phyloP scores from a whole-genome alignment of 1,284 basidiomycete species.

The Malassezia arunalokei region DNA sequence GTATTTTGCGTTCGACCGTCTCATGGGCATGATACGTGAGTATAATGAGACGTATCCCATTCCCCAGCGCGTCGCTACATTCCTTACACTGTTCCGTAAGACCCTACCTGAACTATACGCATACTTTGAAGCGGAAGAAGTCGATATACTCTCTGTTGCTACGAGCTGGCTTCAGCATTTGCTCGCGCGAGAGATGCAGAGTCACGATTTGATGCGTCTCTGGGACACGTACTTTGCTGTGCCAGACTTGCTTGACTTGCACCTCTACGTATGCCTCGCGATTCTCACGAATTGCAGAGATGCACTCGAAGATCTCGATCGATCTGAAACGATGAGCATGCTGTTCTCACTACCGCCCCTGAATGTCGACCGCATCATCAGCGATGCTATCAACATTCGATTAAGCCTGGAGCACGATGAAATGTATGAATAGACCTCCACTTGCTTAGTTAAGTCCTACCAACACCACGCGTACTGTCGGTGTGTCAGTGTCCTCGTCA shows the following conservation, averaged over 20 bases:
- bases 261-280: slow-evolving; percentile 45
- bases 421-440: slow-evolving; percentile 5
- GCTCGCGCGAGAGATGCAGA: slow-evolving; percentile 40
- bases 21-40: slow-evolving; percentile 33
- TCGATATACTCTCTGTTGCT: slow-evolving; percentile 40
- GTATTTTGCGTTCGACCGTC: slow-evolving; percentile 45
- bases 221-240: slow-evolving; percentile 46
- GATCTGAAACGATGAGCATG: slow-evolving; percentile 44
- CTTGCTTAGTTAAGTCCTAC: background rate
- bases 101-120: slow-evolving; percentile 44
- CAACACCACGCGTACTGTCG: background rate
- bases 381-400: slow-evolving; percentile 43
- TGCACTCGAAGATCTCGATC: slow-evolving; percentile 44
- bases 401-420: slow-evolving; percentile 29
- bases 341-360: slow-evolving; percentile 39
- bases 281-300: slow-evolving; percentile 46
- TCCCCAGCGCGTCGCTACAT: slow-evolving; percentile 36
- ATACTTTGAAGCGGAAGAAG: slow-evolving; percentile 47
- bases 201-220: slow-evolving; percentile 40
- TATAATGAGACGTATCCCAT: slow-evolving; percentile 29
- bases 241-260: slow-evolving; percentile 40
- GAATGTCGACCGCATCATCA: slow-evolving; percentile 43
- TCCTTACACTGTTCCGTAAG: slow-evolving; percentile 42
- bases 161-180: slow-evolving; percentile 43
- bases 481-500: background rate